Conservation (phyloP, 2,329 filamentous ascomycete species). For the Colletotrichum agaves region DNA sequence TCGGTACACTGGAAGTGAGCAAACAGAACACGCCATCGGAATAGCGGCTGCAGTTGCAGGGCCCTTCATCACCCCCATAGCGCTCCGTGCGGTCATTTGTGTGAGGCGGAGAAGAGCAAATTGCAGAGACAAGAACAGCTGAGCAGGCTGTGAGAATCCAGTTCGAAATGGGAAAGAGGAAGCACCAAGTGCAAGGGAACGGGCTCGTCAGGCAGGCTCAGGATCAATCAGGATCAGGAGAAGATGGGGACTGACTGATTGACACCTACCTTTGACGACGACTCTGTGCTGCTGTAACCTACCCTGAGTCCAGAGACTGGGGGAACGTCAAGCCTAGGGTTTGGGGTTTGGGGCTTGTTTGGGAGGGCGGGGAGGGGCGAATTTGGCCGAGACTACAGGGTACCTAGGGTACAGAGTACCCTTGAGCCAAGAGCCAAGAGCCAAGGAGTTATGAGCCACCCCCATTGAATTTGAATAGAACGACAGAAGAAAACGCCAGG, state of each 20-base stretch:
- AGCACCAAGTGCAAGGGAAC: conserved; percentile 11
- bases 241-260: neutral
- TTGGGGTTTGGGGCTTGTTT: conserved; percentile 1
- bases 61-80: neutral
- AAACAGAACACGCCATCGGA: conserved; percentile 13
- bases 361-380: neutral
- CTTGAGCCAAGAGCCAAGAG: too few species aligned
- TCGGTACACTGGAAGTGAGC: neutral
- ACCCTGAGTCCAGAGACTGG: neutral
- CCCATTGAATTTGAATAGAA: too few species aligned
- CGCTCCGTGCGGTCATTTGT: conserved; percentile 6
- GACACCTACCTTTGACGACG: neutral
- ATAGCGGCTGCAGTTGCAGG: conserved; percentile 11
- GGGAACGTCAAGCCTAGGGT: conserved; percentile 4
- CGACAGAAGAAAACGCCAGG: too few species aligned
- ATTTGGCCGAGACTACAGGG: too few species aligned
- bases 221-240: neutral
- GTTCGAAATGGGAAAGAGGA: conserved; percentile 23
- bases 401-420: too few species aligned
- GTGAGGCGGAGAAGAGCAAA: conserved; percentile 20
- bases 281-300: neutral
- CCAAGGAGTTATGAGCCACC: too few species aligned
- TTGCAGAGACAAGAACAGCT: conserved; percentile 3
- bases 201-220: neutral
- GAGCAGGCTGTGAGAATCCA: conserved; percentile 26